Conservation (phyloP, 176 grass and related monocot genomes). For the Aegilops bicornis region DNA sequence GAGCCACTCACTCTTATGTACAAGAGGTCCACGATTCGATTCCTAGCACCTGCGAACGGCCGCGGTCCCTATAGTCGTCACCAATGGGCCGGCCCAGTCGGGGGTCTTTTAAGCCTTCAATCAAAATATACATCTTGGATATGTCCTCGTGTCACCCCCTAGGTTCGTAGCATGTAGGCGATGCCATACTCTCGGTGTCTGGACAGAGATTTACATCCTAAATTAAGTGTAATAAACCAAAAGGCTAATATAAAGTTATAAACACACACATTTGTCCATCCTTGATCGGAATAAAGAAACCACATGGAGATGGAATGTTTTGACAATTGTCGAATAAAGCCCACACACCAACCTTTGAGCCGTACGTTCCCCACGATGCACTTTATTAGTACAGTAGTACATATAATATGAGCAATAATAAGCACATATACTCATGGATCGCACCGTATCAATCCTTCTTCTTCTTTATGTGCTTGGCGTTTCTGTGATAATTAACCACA, state of each 20-base stretch:
- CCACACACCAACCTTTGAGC: background rate
- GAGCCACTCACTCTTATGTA: too few relatives aligned
- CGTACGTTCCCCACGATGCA: background rate
- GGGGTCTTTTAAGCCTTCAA: background rate
- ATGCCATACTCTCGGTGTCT: background rate
- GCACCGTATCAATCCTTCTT: too few relatives aligned
- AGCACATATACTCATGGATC: background rate
- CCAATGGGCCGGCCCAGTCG: too few relatives aligned
- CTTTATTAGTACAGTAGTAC: background rate
- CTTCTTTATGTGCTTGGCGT: constrained; percentile 5
- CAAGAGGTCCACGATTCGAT: too few relatives aligned
- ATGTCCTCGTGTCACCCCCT: background rate
- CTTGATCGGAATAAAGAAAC: background rate
- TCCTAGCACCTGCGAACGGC: too few relatives aligned
- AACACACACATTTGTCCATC: background rate
- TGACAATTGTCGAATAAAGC: constrained; percentile 31
- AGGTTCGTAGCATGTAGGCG: background rate
- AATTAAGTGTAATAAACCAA: background rate
- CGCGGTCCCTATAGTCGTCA: too few relatives aligned
- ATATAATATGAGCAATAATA: background rate
- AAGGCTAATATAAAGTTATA: too few relatives aligned
- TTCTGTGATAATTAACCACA: background rate
- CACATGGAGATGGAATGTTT: constrained; percentile 1
- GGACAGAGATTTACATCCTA: background rate
- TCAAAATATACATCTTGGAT: background rate